Base-by-base conservation (phyloP, 2,329 filamentous ascomycete species). In the Alternaria novae-zelandiae region DNA sequence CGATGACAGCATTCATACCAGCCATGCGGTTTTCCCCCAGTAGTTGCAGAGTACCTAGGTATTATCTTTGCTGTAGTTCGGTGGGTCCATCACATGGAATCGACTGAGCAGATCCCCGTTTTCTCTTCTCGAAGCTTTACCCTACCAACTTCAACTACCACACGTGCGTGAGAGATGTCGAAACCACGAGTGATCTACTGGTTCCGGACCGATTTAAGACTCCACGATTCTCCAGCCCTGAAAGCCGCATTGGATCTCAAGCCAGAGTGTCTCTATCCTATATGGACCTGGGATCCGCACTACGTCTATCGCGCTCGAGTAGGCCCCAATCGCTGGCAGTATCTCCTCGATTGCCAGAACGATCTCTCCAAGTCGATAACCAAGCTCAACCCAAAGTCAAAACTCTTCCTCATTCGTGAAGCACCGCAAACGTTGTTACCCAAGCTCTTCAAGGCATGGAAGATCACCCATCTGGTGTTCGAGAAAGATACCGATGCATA, bases 201-300 rank as follows among this genome's bases (percentile, higher is more conserved):
- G 91, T 93, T 93, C 72, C 87, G 91, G 58, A 94, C 91, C 6
- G 91, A 94, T 75, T 83, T 94, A 11, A 88, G 91, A 20, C 86
- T 94, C 3, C 91, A 94, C 79, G 91, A 94, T 78, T 93, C 90
- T 0, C 91, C 91, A 9, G 91, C 90, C 1, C 82, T 94, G 25
- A 86, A 89, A 75, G 90, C 90, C 3, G 91, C 91, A 0, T 80
- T 94, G 8, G 89, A 91, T 61, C 83, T 94, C 7, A 83, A 91
- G 0, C 90, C 91, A 2, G 86, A 86, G 56, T 87, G 86, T 20
- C 82, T 94, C 25, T 94, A 90, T 83, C 91, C 91, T 1, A 86
- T 94, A 49, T 94, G 91, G 85, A 92, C 89, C 2, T 94, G 91
- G 90, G 91, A 93, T 75, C 91, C 91, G 60, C 90, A 94, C 76